phyloP scores from a whole-genome alignment of 306 rosid species.

The Betula pendula region DNA sequence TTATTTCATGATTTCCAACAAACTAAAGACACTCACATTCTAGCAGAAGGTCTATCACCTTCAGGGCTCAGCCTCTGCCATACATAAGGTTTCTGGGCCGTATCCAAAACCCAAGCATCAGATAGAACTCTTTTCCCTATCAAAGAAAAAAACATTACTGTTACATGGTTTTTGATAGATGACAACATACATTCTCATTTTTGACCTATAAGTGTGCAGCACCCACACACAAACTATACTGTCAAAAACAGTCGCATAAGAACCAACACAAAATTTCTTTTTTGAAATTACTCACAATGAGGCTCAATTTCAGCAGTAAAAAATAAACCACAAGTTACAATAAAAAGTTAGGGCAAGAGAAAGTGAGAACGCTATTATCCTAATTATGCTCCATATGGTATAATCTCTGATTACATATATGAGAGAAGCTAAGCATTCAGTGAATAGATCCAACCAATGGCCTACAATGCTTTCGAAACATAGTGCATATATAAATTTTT shows the following conservation, averaged over 20 bases:
- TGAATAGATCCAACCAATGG: not conserved
- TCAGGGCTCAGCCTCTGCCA: slow-evolving; percentile 96
- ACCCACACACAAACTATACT: not conserved
- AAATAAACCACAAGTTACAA: not conserved
- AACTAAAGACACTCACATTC: slow-evolving; percentile 74
- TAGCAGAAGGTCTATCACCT: slow-evolving; percentile 96
- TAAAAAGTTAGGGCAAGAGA: not conserved
- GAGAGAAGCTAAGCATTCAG: not conserved
- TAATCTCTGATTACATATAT: not conserved
- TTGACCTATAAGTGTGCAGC: not conserved
- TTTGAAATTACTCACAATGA: not conserved
- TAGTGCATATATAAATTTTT: not conserved
- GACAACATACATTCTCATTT: slow-evolving; percentile 22
- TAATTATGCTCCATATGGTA: not conserved
- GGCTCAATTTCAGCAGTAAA: not conserved
- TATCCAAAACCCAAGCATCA: slow-evolving; percentile 96
- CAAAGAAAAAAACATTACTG: slow-evolving; percentile 32
- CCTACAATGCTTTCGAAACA: not conserved
- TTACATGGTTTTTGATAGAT: slow-evolving; percentile 24
- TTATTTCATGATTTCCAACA: slow-evolving; percentile 17
- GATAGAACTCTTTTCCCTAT: slow-evolving; percentile 87
- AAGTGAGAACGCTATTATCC: not conserved
- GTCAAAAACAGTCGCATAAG: not conserved
- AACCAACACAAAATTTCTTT: not conserved
- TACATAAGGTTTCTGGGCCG: slow-evolving; percentile 93